phyloP scores from a whole-genome alignment of 2,329 filamentous ascomycete species.

The Herpotrichia juniperi region DNA sequence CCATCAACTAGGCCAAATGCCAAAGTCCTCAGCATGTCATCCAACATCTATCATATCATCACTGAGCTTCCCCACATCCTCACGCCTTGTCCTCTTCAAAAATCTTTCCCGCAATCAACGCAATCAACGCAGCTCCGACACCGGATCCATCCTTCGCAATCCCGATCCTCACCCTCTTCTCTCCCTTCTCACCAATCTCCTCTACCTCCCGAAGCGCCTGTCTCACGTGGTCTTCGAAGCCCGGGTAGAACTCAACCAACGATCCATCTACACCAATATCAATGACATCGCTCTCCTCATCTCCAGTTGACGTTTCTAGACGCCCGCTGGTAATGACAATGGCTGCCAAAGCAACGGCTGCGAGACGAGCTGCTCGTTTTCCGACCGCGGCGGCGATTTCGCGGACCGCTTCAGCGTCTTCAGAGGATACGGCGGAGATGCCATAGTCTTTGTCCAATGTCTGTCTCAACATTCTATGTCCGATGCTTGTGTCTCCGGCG shows the following conservation, averaged over 20 bases:
- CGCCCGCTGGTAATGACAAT: constrained; percentile 82
- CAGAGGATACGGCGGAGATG: constrained; percentile 75
- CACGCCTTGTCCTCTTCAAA: constrained; percentile 3
- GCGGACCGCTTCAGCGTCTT: constrained; percentile 90
- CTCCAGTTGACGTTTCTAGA: constrained; percentile 51
- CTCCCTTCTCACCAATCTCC: constrained; percentile 77
- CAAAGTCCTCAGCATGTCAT: neutral
- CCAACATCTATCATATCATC: neutral
- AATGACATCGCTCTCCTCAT: constrained; percentile 71
- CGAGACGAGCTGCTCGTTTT: constrained; percentile 84
- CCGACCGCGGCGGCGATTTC: constrained; percentile 81
- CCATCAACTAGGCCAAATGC: neutral
- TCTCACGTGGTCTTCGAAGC: constrained; percentile 86
- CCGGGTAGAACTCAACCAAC: constrained; percentile 93
- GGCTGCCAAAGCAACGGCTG: constrained; percentile 85
- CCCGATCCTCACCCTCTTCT: constrained; percentile 87
- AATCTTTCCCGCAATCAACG: constrained; percentile 76
- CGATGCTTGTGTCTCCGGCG: constrained; percentile 76
- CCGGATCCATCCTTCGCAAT: constrained; percentile 97
- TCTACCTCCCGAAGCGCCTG: constrained; percentile 79
- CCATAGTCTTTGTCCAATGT: constrained; percentile 78
- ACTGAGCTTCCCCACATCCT: neutral
- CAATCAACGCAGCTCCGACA: constrained; percentile 94
- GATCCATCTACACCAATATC: constrained; percentile 96
- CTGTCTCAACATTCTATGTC: constrained; percentile 75